Base-by-base conservation (phyloP, 2,329 filamentous ascomycete species). In the Zopfia rhizophila region DNA sequence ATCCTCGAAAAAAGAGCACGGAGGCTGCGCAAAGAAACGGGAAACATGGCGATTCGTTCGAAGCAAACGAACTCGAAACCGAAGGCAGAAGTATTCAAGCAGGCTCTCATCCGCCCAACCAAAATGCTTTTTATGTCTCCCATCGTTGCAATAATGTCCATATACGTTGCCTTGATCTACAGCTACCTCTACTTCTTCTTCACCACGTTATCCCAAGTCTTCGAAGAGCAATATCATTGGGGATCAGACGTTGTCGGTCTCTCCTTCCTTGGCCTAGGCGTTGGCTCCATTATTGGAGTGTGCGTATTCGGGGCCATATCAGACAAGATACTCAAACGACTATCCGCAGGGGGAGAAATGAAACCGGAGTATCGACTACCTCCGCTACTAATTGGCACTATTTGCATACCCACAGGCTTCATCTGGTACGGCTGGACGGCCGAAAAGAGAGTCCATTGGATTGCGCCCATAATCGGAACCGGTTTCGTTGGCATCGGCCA, bases 261-360 rank as follows among this genome's bases (percentile, higher is more conserved):
- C 4, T 81, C 89, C 2, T 96, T 93, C 68, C 58, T 86, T 5
- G 91, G 89, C 8, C 83, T 84, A 38, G 81, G 80, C 1, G 69
- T 79, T n/a, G 82, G 83, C 14, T 81, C 82, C 30, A 12, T 63
- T 7, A 35, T 51, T 7, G 54, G 56, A 23, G 59, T 8, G 48
- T 48, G 49, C 16, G 39, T 50, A 16, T 50, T 2, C 33, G 52
- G 10, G 50, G 57, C 41, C 55, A 60, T 38, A 14, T 16, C 3
- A 45, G 55, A 54, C 14, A 45, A 45, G 16, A 31, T 42, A 16
- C 33, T 48, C n/a, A n/a, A n/a, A n/a, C n/a, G 17, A 30, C 36
- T 17, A 13, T n/a, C n/a, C n/a, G n/a, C n/a, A n/a, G n/a, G n/a
- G n/a, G n/a, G n/a, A n/a, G n/a, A n/a, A n/a, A n/a, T n/a, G n/a